A percentile compares a stretch with the other conserved stretches of the same genome.
These are phyloP conservation scores for Sindora glabra DNA, from an alignment of 306 rosid species.

Conservation along the genomic window DNA sequence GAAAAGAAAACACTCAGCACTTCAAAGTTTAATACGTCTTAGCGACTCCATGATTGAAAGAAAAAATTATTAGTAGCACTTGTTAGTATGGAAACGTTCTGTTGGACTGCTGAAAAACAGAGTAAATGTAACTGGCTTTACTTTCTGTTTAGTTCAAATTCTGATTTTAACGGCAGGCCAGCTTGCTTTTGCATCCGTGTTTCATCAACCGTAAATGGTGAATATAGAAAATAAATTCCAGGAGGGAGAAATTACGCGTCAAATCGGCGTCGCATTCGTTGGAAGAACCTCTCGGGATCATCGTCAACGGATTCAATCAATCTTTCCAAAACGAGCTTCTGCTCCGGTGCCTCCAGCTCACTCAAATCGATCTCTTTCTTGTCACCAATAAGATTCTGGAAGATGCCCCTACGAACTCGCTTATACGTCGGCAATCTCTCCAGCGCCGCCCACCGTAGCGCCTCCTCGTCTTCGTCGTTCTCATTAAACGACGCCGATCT, in stretches of 20 bases:
- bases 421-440: constrained; percentile 81
- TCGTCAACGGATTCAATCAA: constrained; percentile 44
- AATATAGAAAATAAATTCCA: too few species aligned
- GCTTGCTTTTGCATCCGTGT: too few species aligned
- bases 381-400: constrained; percentile 56
- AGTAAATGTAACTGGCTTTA: background rate
- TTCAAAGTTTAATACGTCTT: too few species aligned
- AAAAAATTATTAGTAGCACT: too few species aligned
- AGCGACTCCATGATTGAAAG: too few species aligned
- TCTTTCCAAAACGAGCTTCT: constrained; percentile 56
- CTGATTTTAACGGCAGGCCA: background rate
- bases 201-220: too few species aligned
- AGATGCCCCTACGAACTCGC: constrained; percentile 78
- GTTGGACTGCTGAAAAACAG: background rate
- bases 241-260: constrained; percentile 47
- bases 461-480: constrained; percentile 67
- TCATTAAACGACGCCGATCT: constrained; percentile 55
- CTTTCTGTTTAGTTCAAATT: background rate
- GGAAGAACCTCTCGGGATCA: constrained; percentile 66
- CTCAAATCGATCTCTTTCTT: constrained; percentile 55
- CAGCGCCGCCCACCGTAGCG: constrained; percentile 95
- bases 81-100: too few species aligned
- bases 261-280: constrained; percentile 63
- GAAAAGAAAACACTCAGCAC: background rate
- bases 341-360: constrained; percentile 58